phyloP scores from a whole-genome alignment of 1,284 basidiomycete species.

The Cutaneotrichosporon cyanovorans region DNA sequence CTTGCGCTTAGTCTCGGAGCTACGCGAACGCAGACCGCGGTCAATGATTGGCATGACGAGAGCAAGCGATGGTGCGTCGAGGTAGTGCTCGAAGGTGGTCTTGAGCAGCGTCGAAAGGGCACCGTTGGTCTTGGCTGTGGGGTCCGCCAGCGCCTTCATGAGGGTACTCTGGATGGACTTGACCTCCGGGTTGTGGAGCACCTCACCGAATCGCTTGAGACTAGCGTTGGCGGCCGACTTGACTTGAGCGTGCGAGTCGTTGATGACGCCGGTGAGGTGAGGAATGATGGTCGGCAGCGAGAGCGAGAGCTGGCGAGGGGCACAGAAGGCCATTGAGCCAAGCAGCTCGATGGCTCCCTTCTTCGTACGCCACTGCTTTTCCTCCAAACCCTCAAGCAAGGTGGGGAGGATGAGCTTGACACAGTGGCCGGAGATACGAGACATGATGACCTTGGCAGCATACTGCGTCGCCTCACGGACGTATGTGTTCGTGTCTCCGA shows the following conservation, averaged over 20 bases:
- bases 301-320: constrained; percentile 86
- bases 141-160: constrained; percentile 93
- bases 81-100: constrained; percentile 96
- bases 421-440: constrained; percentile 80
- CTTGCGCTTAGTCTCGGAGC: constrained; percentile 90
- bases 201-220: constrained; percentile 95
- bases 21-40: constrained; percentile 82
- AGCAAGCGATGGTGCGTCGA: constrained; percentile 96
- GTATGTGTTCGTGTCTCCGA: constrained; percentile 83
- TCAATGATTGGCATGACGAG: constrained; percentile 94
- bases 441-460: constrained; percentile 91
- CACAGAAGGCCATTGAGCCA: constrained; percentile 97
- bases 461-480: constrained; percentile 94
- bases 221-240: constrained; percentile 87
- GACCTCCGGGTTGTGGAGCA: constrained; percentile 89
- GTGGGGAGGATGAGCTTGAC: constrained; percentile 92
- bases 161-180: constrained; percentile 85
- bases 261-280: constrained; percentile 85
- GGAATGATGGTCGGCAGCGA: constrained; percentile 97
- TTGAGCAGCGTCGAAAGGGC: constrained; percentile 79
- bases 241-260: constrained; percentile 96
- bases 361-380: constrained; percentile 98
- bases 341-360: constrained; percentile 96
- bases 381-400: constrained; percentile 82
- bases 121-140: constrained; percentile 72